phyloP scores from a whole-genome alignment of 169 alveolate genomes.

The Plasmodium reichenowi region DNA sequence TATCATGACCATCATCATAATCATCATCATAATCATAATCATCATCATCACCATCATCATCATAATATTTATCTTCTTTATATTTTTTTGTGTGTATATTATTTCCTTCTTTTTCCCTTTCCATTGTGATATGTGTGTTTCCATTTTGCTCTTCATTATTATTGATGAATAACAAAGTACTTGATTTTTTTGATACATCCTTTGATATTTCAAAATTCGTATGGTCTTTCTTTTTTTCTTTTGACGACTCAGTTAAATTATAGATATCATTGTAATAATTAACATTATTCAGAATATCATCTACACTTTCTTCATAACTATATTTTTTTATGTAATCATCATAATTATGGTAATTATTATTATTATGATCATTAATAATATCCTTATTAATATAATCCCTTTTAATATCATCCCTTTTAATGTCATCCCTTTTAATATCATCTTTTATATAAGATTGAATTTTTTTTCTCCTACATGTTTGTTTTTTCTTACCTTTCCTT shows the following conservation, averaged over 20 bases:
- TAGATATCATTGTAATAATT: conserved; percentile 69
- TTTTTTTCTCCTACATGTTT: neutral
- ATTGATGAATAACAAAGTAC: too few relatives aligned
- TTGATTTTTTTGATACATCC: neutral
- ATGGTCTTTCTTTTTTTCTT: neutral
- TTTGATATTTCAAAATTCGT: neutral
- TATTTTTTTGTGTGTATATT: neutral
- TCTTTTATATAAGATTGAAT: neutral
- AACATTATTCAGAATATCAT: conserved; percentile 39
- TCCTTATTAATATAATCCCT: too few relatives aligned
- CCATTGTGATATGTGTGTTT: neutral
- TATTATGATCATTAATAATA: too few relatives aligned
- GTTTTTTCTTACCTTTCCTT: conserved; percentile 2
- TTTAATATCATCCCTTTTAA: neutral
- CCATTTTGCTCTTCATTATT: neutral
- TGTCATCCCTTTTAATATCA: neutral
- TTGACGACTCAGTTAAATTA: conserved; percentile 4
- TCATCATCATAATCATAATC: neutral
- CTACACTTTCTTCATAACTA: conserved; percentile 18
- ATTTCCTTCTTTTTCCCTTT: neutral
- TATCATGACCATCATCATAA: neutral
- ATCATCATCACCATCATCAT: neutral
- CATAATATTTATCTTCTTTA: neutral
- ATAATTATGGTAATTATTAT: too few relatives aligned
- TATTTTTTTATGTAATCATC: too few relatives aligned